phyloP scores from a whole-genome alignment of 1,139 yeast genomes.

The Kodamaea ohmeri region DNA sequence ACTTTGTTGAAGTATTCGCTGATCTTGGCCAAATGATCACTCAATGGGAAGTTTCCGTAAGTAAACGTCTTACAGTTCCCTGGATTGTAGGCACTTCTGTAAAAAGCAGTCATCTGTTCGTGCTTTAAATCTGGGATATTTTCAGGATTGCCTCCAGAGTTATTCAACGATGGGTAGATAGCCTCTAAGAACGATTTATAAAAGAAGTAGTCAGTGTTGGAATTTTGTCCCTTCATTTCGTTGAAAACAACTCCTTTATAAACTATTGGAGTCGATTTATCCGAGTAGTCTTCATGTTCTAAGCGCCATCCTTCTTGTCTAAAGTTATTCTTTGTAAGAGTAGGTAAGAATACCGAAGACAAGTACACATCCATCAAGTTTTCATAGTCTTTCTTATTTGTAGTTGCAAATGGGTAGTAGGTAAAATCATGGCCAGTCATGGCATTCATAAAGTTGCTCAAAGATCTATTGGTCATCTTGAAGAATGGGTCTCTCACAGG shows the following conservation, averaged over 20 bases:
- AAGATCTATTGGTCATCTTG: slow-evolving; percentile 84
- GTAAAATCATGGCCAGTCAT: slow-evolving; percentile 98
- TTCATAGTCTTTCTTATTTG: slow-evolving; percentile 74
- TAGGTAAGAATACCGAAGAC: slow-evolving; percentile 83
- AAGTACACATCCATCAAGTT: slow-evolving; percentile 87
- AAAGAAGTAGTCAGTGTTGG: slow-evolving; percentile 81
- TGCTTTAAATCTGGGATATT: slow-evolving; percentile 71
- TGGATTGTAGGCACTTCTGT: slow-evolving; percentile 76
- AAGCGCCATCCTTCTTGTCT: slow-evolving; percentile 98
- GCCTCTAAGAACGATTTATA: slow-evolving; percentile 83
- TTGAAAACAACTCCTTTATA: slow-evolving; percentile 97
- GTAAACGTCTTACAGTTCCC: slow-evolving; percentile 85
- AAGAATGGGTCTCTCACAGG: slow-evolving; percentile 97
- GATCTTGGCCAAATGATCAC: slow-evolving; percentile 58
- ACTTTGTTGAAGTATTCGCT: slow-evolving; percentile 51
- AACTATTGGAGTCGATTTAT: slow-evolving; percentile 55
- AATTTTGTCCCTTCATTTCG: slow-evolving; percentile 97
- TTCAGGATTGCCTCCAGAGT: slow-evolving; percentile 94
- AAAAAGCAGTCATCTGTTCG: slow-evolving; percentile 75
- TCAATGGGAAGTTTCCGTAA: slow-evolving; percentile 75
- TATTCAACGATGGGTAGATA: slow-evolving; percentile 79
- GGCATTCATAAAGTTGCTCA: slow-evolving; percentile 96
- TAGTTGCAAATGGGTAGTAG: slow-evolving; percentile 93
- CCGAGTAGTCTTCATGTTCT: slow-evolving; percentile 64
- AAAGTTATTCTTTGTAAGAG: slow-evolving; percentile 76